These are phyloP conservation scores for Pythium rhizo-oryzae DNA, from an alignment of 352 stramenopile species.

Conservation along the genomic window DNA sequence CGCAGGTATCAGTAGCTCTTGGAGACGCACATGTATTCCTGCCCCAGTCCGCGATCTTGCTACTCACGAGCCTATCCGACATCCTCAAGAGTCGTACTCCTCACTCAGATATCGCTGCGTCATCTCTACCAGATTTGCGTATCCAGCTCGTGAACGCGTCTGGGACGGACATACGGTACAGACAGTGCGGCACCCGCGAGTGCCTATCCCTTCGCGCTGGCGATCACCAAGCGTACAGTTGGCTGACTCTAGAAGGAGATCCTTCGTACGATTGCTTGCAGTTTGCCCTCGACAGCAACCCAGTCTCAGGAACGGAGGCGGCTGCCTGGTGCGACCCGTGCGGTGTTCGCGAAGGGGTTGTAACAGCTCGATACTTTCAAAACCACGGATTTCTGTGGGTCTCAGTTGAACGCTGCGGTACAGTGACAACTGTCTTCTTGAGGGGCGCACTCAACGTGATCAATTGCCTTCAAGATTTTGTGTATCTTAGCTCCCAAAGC, in stretches of 20 bases:
- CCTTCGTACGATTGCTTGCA: constrained; percentile 30
- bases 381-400: constrained; percentile 70
- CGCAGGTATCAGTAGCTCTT: constrained; percentile 52
- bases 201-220: constrained; percentile 41
- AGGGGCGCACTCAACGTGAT: constrained; percentile 26
- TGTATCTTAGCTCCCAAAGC: background rate
- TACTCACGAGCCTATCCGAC: constrained; percentile 58
- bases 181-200: constrained; percentile 67
- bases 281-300: constrained; percentile 13
- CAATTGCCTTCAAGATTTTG: constrained; percentile 8
- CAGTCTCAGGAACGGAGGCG: background rate
- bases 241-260: constrained; percentile 44
- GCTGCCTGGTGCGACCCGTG: constrained; percentile 66
- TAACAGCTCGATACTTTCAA: constrained; percentile 59
- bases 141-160: constrained; percentile 56
- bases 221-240: constrained; percentile 59
- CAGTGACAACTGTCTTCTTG: constrained; percentile 63
- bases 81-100: constrained; percentile 10
- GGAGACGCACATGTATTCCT: constrained; percentile 60
- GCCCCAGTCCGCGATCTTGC: constrained; percentile 70
- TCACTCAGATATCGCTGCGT: constrained; percentile 4
- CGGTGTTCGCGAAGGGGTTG: constrained; percentile 57
- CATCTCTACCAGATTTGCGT: constrained; percentile 34
- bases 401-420: constrained; percentile 53
- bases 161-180: constrained; percentile 56